Conservation (phyloP, 305 asterid species). For the Solanum hybrid region DNA sequence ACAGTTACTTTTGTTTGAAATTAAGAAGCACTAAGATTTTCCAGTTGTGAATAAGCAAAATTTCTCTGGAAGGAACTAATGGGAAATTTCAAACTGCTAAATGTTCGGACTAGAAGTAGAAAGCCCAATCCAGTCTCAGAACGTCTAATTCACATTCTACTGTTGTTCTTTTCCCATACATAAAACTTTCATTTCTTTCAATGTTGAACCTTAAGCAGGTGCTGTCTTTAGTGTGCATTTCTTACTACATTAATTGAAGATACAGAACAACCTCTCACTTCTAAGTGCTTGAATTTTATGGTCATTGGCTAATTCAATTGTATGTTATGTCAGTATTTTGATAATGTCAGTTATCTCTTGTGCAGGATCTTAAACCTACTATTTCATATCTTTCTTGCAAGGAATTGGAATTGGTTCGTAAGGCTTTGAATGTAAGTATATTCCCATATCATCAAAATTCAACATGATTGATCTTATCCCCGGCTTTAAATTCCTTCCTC, state of each 20-base stretch:
- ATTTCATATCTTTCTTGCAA: constrained; percentile 64
- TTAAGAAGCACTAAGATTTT: background rate
- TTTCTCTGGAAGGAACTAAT: background rate
- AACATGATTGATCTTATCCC: background rate
- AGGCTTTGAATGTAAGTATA: constrained; percentile 64
- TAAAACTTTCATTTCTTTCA: background rate
- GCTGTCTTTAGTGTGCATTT: background rate
- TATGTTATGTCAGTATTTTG: background rate
- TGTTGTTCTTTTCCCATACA: background rate
- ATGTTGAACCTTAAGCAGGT: background rate
- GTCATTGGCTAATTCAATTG: background rate
- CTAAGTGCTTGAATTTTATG: background rate
- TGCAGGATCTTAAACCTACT: constrained; percentile 68
- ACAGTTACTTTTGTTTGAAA: background rate
- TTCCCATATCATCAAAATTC: background rate
- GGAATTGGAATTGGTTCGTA: constrained; percentile 65
- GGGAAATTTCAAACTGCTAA: background rate
- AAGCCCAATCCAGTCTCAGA: background rate
- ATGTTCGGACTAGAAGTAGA: background rate
- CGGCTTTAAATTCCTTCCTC: background rate
- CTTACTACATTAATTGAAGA: background rate
- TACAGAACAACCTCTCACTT: background rate
- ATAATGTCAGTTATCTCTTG: background rate
- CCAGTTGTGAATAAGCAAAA: background rate
- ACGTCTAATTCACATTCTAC: background rate